phyloP scores from a whole-genome alignment of 176 grass and related monocot genomes.

The Raddia guianensis region DNA sequence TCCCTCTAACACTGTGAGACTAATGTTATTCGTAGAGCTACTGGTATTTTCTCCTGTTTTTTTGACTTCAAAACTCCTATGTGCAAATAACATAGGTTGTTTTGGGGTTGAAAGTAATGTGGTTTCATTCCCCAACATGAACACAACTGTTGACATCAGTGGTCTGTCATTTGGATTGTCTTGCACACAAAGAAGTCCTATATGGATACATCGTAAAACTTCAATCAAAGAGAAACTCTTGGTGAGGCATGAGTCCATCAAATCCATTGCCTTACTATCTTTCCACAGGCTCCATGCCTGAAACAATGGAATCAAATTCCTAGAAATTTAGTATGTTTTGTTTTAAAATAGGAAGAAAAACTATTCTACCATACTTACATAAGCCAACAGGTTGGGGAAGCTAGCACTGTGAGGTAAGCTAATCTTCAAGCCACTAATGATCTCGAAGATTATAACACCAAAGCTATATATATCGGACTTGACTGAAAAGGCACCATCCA shows the following conservation, averaged over 20 bases:
- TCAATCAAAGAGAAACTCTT: neutral
- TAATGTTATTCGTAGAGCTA: neutral
- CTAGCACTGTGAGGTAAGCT: neutral
- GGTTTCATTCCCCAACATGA: slow-evolving; percentile 38
- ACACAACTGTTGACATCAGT: slow-evolving; percentile 42
- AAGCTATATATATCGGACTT: slow-evolving; percentile 57
- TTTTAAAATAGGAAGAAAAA: neutral
- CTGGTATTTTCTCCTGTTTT: neutral
- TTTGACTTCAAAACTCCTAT: neutral
- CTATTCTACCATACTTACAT: slow-evolving; percentile 21
- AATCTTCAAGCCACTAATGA: slow-evolving; percentile 43
- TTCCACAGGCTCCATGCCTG: slow-evolving; percentile 51
- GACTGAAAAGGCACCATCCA: slow-evolving; percentile 51
- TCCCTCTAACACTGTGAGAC: neutral
- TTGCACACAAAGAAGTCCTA: slow-evolving; percentile 46
- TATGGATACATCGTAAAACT: slow-evolving; percentile 40
- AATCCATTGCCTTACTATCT: slow-evolving; percentile 28
- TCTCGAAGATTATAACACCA: slow-evolving; percentile 52
- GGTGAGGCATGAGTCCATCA: slow-evolving; percentile 27
- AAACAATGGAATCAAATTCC: neutral
- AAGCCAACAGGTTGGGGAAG: slow-evolving; percentile 5
- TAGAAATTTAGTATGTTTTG: neutral
- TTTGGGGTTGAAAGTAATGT: slow-evolving; percentile 33
- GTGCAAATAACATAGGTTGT: slow-evolving; percentile 29
- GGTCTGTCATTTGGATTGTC: slow-evolving; percentile 41